These are phyloP conservation scores for Coccomyxa sp. DNA, from an alignment of 139 green algal genomes.

Conservation along the genomic window DNA sequence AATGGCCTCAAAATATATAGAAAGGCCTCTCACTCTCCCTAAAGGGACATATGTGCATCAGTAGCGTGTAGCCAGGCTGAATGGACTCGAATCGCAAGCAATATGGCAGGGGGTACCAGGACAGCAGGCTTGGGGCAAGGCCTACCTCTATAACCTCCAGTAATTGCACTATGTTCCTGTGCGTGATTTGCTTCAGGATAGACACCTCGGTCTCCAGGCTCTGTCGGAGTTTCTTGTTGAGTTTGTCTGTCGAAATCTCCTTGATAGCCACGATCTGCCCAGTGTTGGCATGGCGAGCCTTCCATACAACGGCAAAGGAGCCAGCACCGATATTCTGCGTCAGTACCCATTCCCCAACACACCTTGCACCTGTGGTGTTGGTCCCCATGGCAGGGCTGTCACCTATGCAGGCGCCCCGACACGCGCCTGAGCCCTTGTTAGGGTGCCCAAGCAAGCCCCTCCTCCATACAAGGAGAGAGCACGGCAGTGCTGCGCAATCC, in stretches of 20 bases:
- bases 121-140: neutral
- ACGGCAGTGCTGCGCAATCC: no score
- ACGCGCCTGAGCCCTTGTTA: no score
- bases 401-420: no score
- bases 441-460: no score
- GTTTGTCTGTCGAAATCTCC: constrained; percentile 79
- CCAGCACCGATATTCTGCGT: constrained; percentile 70
- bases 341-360: constrained; percentile 59
- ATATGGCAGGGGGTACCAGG: neutral
- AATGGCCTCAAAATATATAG: no score
- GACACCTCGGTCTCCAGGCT: constrained; percentile 86
- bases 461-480: no score
- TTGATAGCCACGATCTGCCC: constrained; percentile 82
- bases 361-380: neutral
- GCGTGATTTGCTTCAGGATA: constrained; percentile 70
- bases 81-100: neutral
- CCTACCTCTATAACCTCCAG: constrained; percentile 81
- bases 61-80: no score
- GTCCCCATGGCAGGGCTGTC: no score
- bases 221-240: constrained; percentile 85
- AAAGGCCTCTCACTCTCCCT: no score
- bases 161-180: constrained; percentile 88
- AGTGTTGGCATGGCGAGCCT: constrained; percentile 50
- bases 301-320: constrained; percentile 91
- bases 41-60: no score